phyloP scores from a whole-genome alignment of 2,329 filamentous ascomycete genomes.

The Zymoseptoria ardabiliae region DNA sequence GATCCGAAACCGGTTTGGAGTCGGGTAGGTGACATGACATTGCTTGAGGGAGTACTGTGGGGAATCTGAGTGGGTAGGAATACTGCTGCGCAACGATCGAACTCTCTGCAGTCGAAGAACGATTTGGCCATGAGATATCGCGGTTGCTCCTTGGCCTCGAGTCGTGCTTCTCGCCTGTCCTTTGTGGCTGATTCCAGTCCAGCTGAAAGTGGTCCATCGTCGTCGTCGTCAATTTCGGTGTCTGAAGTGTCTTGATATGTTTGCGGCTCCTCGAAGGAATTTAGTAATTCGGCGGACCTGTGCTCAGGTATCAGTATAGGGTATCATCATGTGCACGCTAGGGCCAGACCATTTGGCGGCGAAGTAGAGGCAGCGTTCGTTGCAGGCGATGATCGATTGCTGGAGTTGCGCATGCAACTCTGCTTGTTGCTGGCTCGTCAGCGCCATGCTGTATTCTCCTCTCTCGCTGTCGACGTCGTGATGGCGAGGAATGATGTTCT shows the following conservation, averaged over 20 bases:
- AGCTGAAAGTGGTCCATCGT: not conserved
- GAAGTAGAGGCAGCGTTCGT: slow-evolving; percentile 89
- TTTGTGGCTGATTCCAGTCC: slow-evolving; percentile 47
- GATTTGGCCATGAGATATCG: slow-evolving; percentile 87
- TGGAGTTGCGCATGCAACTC: slow-evolving; percentile 70
- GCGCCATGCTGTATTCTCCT: slow-evolving; percentile 17
- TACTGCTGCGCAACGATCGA: slow-evolving; percentile 82
- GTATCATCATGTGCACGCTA: not conserved
- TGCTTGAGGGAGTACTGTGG: slow-evolving; percentile 33
- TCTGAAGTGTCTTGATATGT: slow-evolving; percentile 43
- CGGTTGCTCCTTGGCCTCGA: slow-evolving; percentile 73
- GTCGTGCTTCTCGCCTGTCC: slow-evolving; percentile 63
- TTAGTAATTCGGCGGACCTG: slow-evolving; percentile 86
- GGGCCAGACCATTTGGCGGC: slow-evolving; percentile 78
- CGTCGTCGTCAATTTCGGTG: slow-evolving; percentile 35
- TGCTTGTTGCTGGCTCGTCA: slow-evolving; percentile 37
- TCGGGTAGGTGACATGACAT: slow-evolving; percentile 38
- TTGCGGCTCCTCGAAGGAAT: slow-evolving; percentile 60
- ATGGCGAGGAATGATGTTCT: not conserved
- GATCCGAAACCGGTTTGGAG: slow-evolving; percentile 34
- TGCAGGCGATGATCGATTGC: slow-evolving; percentile 81
- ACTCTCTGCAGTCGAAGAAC: slow-evolving; percentile 91
- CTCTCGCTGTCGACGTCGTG: not conserved
- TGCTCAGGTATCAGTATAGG: slow-evolving; percentile 9
- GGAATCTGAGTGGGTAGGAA: slow-evolving; percentile 60